Conservation (phyloP, 768 basidiomycete genomes). For the Polyporus arcularius region DNA sequence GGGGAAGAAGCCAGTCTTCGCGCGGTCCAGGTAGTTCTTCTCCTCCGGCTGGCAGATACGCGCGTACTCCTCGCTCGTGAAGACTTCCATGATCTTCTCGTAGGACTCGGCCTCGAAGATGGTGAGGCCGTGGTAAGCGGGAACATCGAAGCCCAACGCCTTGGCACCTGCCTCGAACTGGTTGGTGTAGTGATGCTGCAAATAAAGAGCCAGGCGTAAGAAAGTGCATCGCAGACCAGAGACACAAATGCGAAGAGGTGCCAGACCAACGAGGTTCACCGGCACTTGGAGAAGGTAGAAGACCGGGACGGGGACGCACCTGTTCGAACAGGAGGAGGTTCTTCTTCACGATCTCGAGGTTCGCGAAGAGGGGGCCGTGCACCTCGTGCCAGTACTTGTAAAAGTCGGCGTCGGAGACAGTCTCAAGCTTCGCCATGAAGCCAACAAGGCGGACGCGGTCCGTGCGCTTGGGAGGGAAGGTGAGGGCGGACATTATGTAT, state of each 20-base stretch:
- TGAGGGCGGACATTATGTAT: background rate
- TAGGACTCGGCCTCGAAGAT: constrained; percentile 36
- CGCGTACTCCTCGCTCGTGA: constrained; percentile 23
- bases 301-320: background rate
- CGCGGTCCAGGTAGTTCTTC: constrained; percentile 17
- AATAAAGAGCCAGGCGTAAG: background rate
- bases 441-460: constrained; percentile 7
- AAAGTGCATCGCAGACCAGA: background rate
- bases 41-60: constrained; percentile 22
- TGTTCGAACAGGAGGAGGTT: constrained; percentile 14
- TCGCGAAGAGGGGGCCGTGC: constrained; percentile 10
- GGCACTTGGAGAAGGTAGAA: background rate
- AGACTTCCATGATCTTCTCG: constrained; percentile 34
- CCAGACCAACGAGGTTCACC: background rate
- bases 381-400: constrained; percentile 9
- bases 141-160: constrained; percentile 21
- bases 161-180: constrained; percentile 8
- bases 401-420: constrained; percentile 12
- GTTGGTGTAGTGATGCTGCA: constrained; percentile 14
- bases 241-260: background rate
- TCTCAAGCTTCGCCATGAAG: constrained; percentile 8
- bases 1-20: constrained; percentile 8
- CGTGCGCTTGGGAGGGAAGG: background rate
- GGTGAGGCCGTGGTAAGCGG: constrained; percentile 33
- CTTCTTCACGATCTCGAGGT: constrained; percentile 13